These are phyloP conservation scores for Coelastrella sp. DNA, from an alignment of 139 green algal genomes.

Conservation along the genomic window DNA sequence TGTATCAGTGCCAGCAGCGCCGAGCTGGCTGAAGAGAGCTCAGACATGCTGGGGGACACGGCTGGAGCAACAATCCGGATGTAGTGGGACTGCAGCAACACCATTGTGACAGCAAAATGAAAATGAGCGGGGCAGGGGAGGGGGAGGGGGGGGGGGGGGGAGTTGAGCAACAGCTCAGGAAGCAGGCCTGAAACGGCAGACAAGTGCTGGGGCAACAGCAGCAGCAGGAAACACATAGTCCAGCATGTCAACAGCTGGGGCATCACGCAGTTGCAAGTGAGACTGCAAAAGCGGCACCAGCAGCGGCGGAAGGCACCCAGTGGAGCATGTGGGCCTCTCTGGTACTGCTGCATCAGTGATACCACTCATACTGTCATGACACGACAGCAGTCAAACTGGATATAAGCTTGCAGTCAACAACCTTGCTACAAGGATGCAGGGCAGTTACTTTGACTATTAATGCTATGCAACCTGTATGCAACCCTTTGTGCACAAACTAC, in stretches of 20 bases:
- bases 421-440: too few relatives aligned
- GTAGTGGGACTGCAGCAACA: constrained; percentile 54
- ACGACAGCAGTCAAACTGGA: background rate
- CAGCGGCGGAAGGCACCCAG: background rate
- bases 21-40: constrained; percentile 53
- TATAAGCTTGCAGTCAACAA: too few relatives aligned
- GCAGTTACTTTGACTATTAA: background rate
- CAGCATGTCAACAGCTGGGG: too few relatives aligned
- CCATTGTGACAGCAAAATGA: background rate
- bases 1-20: constrained; percentile 65
- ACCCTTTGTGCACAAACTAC: background rate
- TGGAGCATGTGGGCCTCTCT: background rate
- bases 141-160: too few relatives aligned
- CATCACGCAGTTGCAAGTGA: background rate
- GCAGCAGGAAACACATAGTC: too few relatives aligned
- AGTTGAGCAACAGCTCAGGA: background rate
- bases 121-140: too few relatives aligned
- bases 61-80: background rate
- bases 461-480: background rate
- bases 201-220: too few relatives aligned
- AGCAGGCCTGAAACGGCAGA: too few relatives aligned
- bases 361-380: background rate
- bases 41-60: constrained; percentile 55
- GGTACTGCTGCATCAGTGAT: too few relatives aligned
- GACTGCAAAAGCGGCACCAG: background rate